phyloP scores from a whole-genome alignment of 306 rosid species.

The Quercus robur region DNA sequence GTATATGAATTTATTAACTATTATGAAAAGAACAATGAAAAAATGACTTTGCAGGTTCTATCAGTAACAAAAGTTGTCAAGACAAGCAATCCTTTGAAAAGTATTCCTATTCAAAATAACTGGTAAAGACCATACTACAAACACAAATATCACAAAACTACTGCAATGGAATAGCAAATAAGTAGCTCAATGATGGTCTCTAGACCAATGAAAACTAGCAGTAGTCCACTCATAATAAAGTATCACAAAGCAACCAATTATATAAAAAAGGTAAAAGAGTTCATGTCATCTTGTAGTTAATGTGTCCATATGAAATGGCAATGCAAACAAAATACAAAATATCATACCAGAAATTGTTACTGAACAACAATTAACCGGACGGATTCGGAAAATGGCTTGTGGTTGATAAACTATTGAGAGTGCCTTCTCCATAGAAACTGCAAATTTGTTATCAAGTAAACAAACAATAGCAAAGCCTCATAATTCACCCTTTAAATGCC shows the following conservation, averaged over 20 bases:
- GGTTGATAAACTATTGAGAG: slow-evolving; percentile 92
- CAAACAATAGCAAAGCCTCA: neutral
- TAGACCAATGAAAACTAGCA: no score
- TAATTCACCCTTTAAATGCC: neutral
- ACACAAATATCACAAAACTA: no score
- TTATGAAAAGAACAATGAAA: neutral
- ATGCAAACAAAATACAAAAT: slow-evolving; percentile 2
- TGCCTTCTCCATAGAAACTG: slow-evolving; percentile 96
- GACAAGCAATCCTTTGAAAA: neutral
- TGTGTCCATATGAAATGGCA: no score
- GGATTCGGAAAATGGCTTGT: slow-evolving; percentile 81
- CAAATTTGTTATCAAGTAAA: slow-evolving; percentile 6
- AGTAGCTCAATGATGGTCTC: no score
- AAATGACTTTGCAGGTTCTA: neutral
- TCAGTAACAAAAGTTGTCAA: neutral
- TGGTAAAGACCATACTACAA: no score
- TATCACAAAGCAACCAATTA: neutral
- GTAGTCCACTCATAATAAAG: neutral
- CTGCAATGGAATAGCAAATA: neutral
- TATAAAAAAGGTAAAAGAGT: no score
- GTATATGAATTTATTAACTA: no score
- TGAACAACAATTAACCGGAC: slow-evolving; percentile 81
- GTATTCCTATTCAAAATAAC: neutral
- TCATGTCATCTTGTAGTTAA: no score
- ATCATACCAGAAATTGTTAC: slow-evolving; percentile 84